Evolutionary conservation across 208 protist species (phyloP).

Genomic region (Crithidia fasciculata): DNA sequence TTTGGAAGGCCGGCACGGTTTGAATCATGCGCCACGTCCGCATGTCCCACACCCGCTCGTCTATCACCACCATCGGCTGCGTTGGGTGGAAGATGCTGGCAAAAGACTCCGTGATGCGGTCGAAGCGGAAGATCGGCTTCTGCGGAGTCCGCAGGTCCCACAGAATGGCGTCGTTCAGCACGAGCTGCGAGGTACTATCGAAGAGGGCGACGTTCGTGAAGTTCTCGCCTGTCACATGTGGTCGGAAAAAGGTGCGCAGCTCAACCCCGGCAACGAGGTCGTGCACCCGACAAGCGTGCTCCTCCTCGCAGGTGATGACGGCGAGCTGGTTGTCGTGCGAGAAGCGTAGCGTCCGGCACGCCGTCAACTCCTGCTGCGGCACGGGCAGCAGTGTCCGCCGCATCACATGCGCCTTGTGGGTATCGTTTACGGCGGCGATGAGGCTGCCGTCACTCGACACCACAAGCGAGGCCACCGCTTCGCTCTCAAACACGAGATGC

Average conservation of each 20-base stretch:
- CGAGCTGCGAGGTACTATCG: conserved; percentile 69
- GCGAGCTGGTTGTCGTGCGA: conserved; percentile 66
- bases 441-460: conserved; percentile 63
- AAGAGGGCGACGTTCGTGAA: conserved; percentile 78
- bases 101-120: conserved; percentile 86
- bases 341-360: conserved; percentile 66
- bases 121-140: conserved; percentile 83
- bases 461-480: conserved; percentile 58
- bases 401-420: conserved; percentile 65
- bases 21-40: conserved; percentile 75
- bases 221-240: conserved; percentile 75
- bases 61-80: conserved; percentile 77
- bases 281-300: conserved; percentile 68
- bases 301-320: conserved; percentile 66
- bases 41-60: conserved; percentile 90
- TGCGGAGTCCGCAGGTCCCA: conserved; percentile 81
- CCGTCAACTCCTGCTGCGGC: conserved; percentile 50
- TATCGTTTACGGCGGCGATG: conserved; percentile 58
- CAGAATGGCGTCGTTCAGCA: conserved; percentile 86
- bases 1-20: conserved; percentile 73
- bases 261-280: conserved; percentile 64
- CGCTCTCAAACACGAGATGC: conserved; percentile 85
- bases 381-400: conserved; percentile 64
- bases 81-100: conserved; percentile 81
- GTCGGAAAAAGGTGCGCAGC: conserved; percentile 72